Percentiles rank a stretch among this genome's conserved stretches.
phyloP scores from a whole-genome alignment of 495 filamentous ascomycete genomes.

The Penicillium atrosanguineum region DNA sequence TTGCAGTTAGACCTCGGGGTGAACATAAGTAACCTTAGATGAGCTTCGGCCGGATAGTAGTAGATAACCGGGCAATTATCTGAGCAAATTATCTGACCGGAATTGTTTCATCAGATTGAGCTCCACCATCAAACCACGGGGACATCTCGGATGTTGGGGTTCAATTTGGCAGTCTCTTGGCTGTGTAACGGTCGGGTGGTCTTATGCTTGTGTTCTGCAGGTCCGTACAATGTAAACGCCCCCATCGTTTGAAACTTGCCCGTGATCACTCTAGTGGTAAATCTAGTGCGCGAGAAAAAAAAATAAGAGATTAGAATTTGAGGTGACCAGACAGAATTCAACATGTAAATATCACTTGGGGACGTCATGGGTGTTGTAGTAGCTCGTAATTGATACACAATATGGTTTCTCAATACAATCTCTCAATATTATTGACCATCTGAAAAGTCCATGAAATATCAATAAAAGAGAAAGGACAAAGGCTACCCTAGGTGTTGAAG shows the following conservation, averaged over 20 bases:
- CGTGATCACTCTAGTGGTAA: background rate
- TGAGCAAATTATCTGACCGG: background rate
- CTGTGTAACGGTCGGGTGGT: conserved; percentile 16
- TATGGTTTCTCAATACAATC: too few relatives aligned
- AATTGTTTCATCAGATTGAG: background rate
- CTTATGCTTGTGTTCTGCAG: conserved; percentile 13
- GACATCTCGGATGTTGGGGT: background rate
- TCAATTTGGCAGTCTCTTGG: background rate
- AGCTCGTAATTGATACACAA: too few relatives aligned
- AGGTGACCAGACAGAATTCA: too few relatives aligned
- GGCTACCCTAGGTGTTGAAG: background rate
- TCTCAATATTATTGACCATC: too few relatives aligned
- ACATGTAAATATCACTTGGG: too few relatives aligned
- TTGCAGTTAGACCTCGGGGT: too few relatives aligned
- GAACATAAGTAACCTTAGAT: background rate
- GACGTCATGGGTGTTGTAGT: too few relatives aligned
- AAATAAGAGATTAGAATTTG: background rate
- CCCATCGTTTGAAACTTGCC: conserved; percentile 7
- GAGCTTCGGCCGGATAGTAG: background rate
- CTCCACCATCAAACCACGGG: background rate
- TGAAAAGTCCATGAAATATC: too few relatives aligned
- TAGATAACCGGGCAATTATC: background rate
- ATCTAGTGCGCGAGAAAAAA: background rate
- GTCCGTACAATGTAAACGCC: conserved; percentile 10
- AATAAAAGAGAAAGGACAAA: too few relatives aligned